phyloP scores from a whole-genome alignment of 2,329 filamentous ascomycete species.

The Penicillium digitatum region DNA sequence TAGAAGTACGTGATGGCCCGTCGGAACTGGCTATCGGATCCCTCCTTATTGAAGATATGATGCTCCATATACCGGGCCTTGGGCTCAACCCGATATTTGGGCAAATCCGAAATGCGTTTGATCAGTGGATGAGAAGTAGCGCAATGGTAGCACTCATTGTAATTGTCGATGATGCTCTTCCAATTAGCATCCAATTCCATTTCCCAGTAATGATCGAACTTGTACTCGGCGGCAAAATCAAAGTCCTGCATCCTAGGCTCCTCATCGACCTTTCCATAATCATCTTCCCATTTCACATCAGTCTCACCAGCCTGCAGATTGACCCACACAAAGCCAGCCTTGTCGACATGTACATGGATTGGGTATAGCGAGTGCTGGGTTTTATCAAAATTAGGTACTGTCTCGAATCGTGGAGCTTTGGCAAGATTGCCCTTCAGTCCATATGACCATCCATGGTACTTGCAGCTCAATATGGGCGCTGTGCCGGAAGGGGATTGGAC shows the following conservation, averaged over 20 bases:
- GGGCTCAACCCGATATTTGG: constrained; percentile 53
- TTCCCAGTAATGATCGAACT: constrained; percentile 26
- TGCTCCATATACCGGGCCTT: constrained; percentile 51
- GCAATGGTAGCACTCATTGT: constrained; percentile 29
- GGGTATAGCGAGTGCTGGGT: constrained; percentile 17
- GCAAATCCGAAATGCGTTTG: constrained; percentile 50
- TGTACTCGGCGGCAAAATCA: constrained; percentile 21
- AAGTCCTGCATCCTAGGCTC: constrained; percentile 24
- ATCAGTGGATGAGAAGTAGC: constrained; percentile 26
- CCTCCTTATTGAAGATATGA: constrained; percentile 47
- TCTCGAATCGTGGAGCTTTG: constrained; percentile 25
- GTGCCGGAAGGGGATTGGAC: constrained; percentile 15
- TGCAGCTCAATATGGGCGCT: constrained; percentile 20
- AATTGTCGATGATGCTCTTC: constrained; percentile 26
- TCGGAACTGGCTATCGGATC: constrained; percentile 45
- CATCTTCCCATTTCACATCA: constrained; percentile 20
- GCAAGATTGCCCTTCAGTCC: constrained; percentile 23
- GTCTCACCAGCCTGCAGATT: constrained; percentile 21
- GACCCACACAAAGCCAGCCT: constrained; percentile 24
- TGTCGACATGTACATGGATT: constrained; percentile 21
- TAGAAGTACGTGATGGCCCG: constrained; percentile 30
- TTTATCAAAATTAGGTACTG: constrained; percentile 19
- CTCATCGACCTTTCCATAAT: constrained; percentile 18
- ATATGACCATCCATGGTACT: constrained; percentile 29
- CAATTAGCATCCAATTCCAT: constrained; percentile 25